Evolutionary conservation across 345 rosid genomes (phyloP).

Genomic region (Salix suchowensis): DNA sequence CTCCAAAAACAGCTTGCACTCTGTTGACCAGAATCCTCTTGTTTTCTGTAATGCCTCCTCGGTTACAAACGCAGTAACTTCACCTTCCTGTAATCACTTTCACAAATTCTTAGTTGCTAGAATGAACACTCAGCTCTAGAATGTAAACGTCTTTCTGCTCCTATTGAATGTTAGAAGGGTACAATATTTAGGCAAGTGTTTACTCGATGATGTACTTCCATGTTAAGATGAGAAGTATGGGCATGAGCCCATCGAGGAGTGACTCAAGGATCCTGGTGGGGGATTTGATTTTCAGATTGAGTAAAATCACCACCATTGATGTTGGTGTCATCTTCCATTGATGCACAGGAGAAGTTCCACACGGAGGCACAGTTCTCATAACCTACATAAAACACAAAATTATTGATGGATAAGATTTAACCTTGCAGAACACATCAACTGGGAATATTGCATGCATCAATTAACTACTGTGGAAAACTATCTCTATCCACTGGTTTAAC

Average conservation of each 20-base stretch:
- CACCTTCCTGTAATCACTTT: no score
- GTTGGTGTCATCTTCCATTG: slow-evolving; percentile 5
- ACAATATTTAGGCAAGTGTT: not conserved
- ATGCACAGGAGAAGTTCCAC: slow-evolving; percentile 63
- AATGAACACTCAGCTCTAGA: no score
- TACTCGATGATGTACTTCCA: not conserved
- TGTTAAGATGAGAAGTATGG: not conserved
- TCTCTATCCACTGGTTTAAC: not conserved
- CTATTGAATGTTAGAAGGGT: not conserved
- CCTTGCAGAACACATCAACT: no score
- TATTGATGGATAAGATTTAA: no score
- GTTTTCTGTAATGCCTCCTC: no score
- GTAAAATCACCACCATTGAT: slow-evolving; percentile 16
- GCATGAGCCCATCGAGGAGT: not conserved
- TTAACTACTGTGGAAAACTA: no score
- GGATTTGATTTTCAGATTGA: slow-evolving; percentile 7
- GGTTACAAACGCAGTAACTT: no score
- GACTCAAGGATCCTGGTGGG: not conserved
- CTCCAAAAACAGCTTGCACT: no score
- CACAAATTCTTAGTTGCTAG: no score
- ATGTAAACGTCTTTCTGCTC: no score
- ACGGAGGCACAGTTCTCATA: slow-evolving; percentile 70
- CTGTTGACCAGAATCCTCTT: no score
- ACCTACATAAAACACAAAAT: slow-evolving; percentile 16
- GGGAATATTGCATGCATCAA: no score